Evolutionary conservation across 306 rosid genomes (phyloP), one percentile per base, ranked within the genome.

Genomic region (Sechiopsis laciniata): DNA sequence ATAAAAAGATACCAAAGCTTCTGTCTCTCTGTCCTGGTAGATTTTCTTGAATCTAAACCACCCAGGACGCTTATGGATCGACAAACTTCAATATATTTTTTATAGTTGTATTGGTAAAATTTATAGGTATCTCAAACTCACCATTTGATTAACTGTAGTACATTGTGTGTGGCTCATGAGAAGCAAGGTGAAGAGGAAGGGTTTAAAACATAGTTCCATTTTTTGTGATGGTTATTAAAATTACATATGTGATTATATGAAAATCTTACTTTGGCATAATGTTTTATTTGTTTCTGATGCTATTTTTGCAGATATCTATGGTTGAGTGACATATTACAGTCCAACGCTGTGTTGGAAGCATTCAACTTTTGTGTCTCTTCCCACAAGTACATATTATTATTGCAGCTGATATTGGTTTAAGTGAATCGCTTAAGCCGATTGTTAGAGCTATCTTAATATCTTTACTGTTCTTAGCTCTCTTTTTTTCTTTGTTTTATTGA

Each of bases 301-400:
- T 19, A 15, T 53, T 83, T 74, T 19, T 76, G 78, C 97, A 92
- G 97, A 89, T 79, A 80, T 84, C 42, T 88, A 86, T 80, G 85
- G 97, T 83, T 91, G 87, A 32, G 91, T 81, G 64, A 79, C 54
- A 75, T 37, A 83, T 55, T 68, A 60, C 16, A 61, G 42, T 78
- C 75, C 62, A 63, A 63, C 51, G 50, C 12, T 59, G 65, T 61
- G 68, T 12, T 65, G 54, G 51, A 65, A 50, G 54, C 45, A 53
- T 65, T 65, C 52, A 19, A 42, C 24, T 3, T 8, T 42, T n/a
- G 71, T 65, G 32, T 65, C 54, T 80, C 77, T 74, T 75, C 19
- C 54, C 37, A 37, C 45, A 73, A 84, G 96, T 89, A 86, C 83
- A 90, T 87, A 87, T 78, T 84, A 80, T 85, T 73, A 32, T 32